Evolutionary conservation across 257 asterid species (phyloP).

Genomic region (Coffea eugenioides): DNA sequence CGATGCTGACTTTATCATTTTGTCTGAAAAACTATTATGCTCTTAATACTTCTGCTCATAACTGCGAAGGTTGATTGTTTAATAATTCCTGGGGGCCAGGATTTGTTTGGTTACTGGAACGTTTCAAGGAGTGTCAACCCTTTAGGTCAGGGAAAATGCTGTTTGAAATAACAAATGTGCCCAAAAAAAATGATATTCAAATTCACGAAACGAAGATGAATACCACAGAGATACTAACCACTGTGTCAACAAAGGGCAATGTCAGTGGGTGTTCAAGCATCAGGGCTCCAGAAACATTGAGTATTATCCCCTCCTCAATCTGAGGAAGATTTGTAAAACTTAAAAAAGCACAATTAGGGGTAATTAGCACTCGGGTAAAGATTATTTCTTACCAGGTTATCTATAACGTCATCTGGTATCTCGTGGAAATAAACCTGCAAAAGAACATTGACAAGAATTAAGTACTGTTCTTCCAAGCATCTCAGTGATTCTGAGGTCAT

Average conservation of each 20-base stretch:
- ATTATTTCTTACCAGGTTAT: slow-evolving; percentile 57
- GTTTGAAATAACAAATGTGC: no score
- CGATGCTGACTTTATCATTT: neutral
- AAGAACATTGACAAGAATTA: neutral
- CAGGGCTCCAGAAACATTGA: slow-evolving; percentile 86
- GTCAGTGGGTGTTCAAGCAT: slow-evolving; percentile 91
- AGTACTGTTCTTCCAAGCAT: neutral
- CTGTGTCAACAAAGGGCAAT: slow-evolving; percentile 70
- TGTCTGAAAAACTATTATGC: neutral
- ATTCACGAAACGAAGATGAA: neutral
- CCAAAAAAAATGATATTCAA: neutral
- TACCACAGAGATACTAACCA: slow-evolving; percentile 43
- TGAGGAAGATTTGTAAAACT: slow-evolving; percentile 24
- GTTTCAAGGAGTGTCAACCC: neutral
- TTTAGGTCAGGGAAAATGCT: neutral
- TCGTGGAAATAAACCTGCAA: slow-evolving; percentile 83
- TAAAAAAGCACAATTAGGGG: slow-evolving; percentile 21
- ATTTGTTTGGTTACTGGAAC: neutral
- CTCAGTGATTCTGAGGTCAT: neutral
- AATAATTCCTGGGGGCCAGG: neutral
- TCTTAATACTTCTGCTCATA: neutral
- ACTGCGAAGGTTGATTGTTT: neutral
- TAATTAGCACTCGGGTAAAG: neutral
- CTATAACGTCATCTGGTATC: slow-evolving; percentile 74
- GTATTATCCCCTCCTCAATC: slow-evolving; percentile 75